Percentiles rank a stretch among this genome's conserved stretches.
These are phyloP conservation scores for Heliosperma pusillum DNA, from an alignment of 148 eudicot species.

Conservation along the genomic window DNA sequence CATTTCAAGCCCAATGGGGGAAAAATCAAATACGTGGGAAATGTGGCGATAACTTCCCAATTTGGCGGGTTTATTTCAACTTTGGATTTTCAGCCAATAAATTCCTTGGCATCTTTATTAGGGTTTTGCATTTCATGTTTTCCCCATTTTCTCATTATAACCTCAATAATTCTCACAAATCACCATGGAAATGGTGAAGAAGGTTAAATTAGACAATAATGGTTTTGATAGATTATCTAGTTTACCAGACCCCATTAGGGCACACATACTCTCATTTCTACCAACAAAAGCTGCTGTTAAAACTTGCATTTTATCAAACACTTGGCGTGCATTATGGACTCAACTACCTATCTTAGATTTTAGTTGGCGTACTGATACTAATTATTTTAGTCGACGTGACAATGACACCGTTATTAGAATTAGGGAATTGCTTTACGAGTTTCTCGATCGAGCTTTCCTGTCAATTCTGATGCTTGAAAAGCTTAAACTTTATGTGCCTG, in stretches of 20 bases:
- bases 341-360: background rate
- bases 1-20: no score
- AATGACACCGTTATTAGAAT: background rate
- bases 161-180: no score
- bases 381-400: background rate
- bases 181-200: constrained; percentile 12
- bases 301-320: constrained; percentile 16
- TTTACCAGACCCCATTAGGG: constrained; percentile 17
- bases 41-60: background rate
- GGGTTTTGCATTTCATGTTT: background rate
- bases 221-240: constrained; percentile 14
- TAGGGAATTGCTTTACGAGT: background rate
- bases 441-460: constrained; percentile 15
- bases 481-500: background rate
- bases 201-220: background rate
- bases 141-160: background rate
- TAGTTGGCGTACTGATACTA: background rate
- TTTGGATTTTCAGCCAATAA: no score
- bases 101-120: background rate
- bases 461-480: constrained; percentile 1
- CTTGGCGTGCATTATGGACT: constrained; percentile 18
- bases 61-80: background rate
- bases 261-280: constrained; percentile 11
- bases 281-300: background rate
- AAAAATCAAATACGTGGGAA: no score